Evolutionary conservation across 768 basidiomycete species (phyloP), one percentile per base, ranked within the genome.

Genomic region (Boletus sensibilis): DNA sequence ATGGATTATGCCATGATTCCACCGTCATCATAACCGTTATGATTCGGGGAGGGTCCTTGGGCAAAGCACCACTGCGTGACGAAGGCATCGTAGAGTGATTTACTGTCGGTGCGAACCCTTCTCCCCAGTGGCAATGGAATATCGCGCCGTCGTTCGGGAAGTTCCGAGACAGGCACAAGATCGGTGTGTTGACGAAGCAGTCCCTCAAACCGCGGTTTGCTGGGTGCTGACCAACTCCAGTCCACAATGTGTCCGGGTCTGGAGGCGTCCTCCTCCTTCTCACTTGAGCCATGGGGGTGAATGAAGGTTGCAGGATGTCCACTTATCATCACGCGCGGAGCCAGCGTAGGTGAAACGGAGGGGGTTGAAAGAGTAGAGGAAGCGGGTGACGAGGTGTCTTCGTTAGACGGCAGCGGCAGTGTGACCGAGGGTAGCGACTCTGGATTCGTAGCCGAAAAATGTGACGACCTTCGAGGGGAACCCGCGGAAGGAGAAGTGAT

Each of bases 51-150:
- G 66, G 68, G 68, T 50, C 44, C 76, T 60, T 80, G 77, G 9
- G 84, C 84, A 68, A 88, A 88, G 68, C 86, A 87, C 86, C 86
- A 88, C 66, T 85, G 81, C 52, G 74, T 63, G 48, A 87, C 80
- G 56, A 87, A 82, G 23, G 84, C 83, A 52, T 86, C 79, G 63
- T 87, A 87, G 16, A 72, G 70, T 29, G 73, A 66, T 41, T 74
- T 71, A 76, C 53, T 62, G 40, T 57, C 46, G 8, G 40, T 18
- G 13, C 55, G 7, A 11, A 27, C 40, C 11, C 43, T 51, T 33
- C 21, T 16, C 9, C 27, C 48, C 5, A 40, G 38, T 14, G 58
- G 40, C 14, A 43, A 25, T 45, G 51, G 27, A 9, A 31, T 11
- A 10, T 37, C 14, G 25, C 5, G 7, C 57, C 23, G 37, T 47